A percentile compares a stretch with the other conserved stretches of the same genome.
Evolutionary conservation across 2,329 filamentous ascomycete species (phyloP).

Genomic region (Gremmenia infestans): DNA sequence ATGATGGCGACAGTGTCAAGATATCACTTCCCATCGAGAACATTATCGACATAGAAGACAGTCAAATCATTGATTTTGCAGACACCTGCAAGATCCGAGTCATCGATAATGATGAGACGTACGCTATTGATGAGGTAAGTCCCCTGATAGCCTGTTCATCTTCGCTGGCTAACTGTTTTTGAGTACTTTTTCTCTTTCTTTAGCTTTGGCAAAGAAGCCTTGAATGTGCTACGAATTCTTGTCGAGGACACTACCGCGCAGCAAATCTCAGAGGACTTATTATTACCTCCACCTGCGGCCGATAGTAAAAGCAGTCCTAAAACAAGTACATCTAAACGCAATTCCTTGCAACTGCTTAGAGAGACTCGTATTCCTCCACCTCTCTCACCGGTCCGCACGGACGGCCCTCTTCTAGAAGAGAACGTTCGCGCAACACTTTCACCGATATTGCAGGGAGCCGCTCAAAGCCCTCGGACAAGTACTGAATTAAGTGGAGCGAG

Average conservation of each 20-base stretch:
- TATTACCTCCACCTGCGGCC: conserved; percentile 14
- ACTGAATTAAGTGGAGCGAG: conserved; percentile 48
- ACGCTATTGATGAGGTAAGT: conserved; percentile 83
- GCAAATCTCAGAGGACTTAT: conserved; percentile 29
- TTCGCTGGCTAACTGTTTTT: conserved; percentile 1
- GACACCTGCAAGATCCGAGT: conserved; percentile 92
- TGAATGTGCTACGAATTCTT: conserved; percentile 60
- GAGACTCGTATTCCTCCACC: conserved; percentile 11
- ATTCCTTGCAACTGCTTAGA: conserved; percentile 17
- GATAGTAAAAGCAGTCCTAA: conserved; percentile 21
- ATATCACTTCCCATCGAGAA: conserved; percentile 86
- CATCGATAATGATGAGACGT: conserved; percentile 90
- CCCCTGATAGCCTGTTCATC: background rate
- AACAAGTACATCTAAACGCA: conserved; percentile 20
- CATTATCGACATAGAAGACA: conserved; percentile 88
- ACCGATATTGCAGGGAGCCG: conserved; percentile 33
- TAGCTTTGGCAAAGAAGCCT: conserved; percentile 75
- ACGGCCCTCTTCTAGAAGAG: conserved; percentile 40
- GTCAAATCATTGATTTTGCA: conserved; percentile 82
- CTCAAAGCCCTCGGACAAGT: conserved; percentile 49
- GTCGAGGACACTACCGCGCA: conserved; percentile 32
- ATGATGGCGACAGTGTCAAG: conserved; percentile 95
- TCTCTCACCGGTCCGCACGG: conserved; percentile 20
- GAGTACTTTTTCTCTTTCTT: conserved; percentile 98
- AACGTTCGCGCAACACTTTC: conserved; percentile 57